Base-by-base conservation (phyloP, 108 stramenopile species). In the Cyclotella choctawhatcheeana region DNA sequence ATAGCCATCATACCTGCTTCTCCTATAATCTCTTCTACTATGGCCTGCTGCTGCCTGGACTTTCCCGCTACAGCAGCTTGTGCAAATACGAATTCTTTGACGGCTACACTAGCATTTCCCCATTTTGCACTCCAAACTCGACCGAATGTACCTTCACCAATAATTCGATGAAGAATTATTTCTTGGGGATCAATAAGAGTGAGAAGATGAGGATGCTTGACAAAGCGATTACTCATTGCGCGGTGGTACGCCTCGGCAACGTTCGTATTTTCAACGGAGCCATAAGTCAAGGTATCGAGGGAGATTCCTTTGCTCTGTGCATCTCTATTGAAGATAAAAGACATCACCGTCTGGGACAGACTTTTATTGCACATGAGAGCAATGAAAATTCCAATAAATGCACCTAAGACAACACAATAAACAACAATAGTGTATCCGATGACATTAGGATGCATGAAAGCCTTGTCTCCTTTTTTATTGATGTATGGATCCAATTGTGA, bases 1-100 rank as follows among this genome's bases (percentile, higher is more conserved):
- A 95, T 96, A 18, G 95, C 93, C 98, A 99, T 98, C 87, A 99
- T 94, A 4, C 96, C 97, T 24, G 98, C 98, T 77, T 99, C 98
- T 8, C 98, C 98, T 48, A 99, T 97, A 52, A 99, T 99, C 76
- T 97, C 98, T 77, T 99, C 97, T 16, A 99, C 90, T 58, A 99
- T 96, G 77, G 96, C 94, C 59, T 92, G 88, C 54, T 96, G 97
- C 79, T 96, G 94, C n/a, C 86, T 70, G 40, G 97, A 96, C 51
- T 85, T 96, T 62, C 98, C 98, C 34, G 92, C 90, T 27, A 99
- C 92, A 44, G 98, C 98, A 35, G 97, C 98, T 85, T 99, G 97
- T 7, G 98, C 98, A 73, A 98, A 97, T 0, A 97, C 97, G 63
- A 98, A 98, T 71, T 98, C 98, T 83, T 98, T 98, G 24, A 98